Conservation (phyloP, 2,329 filamentous ascomycete species). For the Arthrobotrys entomopaga region DNA sequence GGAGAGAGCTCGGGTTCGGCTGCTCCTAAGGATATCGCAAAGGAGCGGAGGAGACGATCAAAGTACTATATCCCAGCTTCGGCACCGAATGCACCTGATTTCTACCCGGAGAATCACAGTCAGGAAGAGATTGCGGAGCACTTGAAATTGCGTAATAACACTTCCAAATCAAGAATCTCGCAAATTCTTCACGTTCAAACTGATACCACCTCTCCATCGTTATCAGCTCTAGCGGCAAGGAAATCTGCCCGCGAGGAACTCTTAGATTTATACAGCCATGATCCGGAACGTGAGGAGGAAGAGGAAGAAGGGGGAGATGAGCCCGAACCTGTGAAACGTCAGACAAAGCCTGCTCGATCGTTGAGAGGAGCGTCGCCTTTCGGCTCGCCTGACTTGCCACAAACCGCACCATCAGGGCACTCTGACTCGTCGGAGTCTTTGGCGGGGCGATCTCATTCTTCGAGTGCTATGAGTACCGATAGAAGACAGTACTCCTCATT, state of each 20-base stretch:
- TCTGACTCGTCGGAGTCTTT: conserved; percentile 47
- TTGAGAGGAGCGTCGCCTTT: conserved; percentile 41
- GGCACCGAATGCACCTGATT: conserved; percentile 39
- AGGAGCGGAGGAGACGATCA: conserved; percentile 38
- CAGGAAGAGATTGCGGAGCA: conserved; percentile 34
- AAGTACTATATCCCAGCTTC: conserved; percentile 51
- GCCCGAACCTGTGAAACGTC: conserved; percentile 47
- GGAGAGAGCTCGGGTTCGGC: conserved; percentile 31
- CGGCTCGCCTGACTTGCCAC: conserved; percentile 41
- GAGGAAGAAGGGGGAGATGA: conserved; percentile 34
- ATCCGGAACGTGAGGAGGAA: conserved; percentile 45
- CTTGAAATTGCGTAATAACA: conserved; percentile 8
- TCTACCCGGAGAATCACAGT: conserved; percentile 45
- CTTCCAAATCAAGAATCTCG: conserved; percentile 12
- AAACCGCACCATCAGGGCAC: conserved; percentile 44
- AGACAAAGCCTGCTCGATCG: conserved; percentile 43
- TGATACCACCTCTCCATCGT: conserved; percentile 3
- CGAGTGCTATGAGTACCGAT: conserved; percentile 39
- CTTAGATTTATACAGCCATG: conserved; percentile 48
- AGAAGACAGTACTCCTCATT: conserved; percentile 43
- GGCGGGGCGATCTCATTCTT: conserved; percentile 36
- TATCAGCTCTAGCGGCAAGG: conserved; percentile 10
- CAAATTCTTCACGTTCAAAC: conserved; percentile 11
- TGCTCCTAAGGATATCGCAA: conserved; percentile 36
- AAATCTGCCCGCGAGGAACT: conserved; percentile 50